A percentile compares a stretch with the other conserved stretches of the same genome.
phyloP scores from a whole-genome alignment of 2,329 filamentous ascomycete species.

The Aspergillaceae sp. region DNA sequence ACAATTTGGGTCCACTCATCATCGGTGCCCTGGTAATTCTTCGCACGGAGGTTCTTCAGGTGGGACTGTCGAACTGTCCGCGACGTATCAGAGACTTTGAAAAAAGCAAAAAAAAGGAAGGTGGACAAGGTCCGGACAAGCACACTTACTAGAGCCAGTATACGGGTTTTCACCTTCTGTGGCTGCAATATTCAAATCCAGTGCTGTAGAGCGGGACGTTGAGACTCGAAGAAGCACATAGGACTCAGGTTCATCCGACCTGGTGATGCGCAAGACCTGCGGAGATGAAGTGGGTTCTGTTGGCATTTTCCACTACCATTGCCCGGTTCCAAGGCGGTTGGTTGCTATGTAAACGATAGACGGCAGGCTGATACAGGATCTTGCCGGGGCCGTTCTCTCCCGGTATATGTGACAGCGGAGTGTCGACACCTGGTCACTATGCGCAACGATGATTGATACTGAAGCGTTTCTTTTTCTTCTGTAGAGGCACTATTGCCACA shows the following conservation, averaged over 20 bases:
- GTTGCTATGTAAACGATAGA: not conserved
- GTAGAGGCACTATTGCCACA: too few species aligned
- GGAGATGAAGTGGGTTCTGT: conserved; percentile 5
- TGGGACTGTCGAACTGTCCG: conserved; percentile 29
- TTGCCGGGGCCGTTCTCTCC: not conserved
- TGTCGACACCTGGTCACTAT: too few species aligned
- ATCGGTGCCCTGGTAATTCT: conserved; percentile 36
- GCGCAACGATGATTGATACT: too few species aligned
- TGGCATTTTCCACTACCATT: not conserved
- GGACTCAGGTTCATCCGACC: conserved; percentile 33
- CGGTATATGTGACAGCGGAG: too few species aligned
- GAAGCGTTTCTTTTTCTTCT: too few species aligned
- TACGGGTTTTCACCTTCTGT: conserved; percentile 52
- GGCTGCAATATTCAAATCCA: conserved; percentile 49
- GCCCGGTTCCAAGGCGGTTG: not conserved
- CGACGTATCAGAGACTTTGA: conserved; percentile 8
- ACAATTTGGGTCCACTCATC: conserved; percentile 36
- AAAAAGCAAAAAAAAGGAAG: too few species aligned
- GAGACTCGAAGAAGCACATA: conserved; percentile 46
- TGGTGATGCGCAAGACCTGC: conserved; percentile 43
- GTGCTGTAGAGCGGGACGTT: conserved; percentile 23
- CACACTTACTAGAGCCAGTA: conserved; percentile 33
- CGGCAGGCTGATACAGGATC: not conserved
- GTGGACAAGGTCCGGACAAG: too few species aligned
- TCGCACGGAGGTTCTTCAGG: conserved; percentile 31